A percentile compares a stretch with the other conserved stretches of the same genome.
phyloP scores from a whole-genome alignment of 2,329 filamentous ascomycete genomes.

The Clonostachys rosea region DNA sequence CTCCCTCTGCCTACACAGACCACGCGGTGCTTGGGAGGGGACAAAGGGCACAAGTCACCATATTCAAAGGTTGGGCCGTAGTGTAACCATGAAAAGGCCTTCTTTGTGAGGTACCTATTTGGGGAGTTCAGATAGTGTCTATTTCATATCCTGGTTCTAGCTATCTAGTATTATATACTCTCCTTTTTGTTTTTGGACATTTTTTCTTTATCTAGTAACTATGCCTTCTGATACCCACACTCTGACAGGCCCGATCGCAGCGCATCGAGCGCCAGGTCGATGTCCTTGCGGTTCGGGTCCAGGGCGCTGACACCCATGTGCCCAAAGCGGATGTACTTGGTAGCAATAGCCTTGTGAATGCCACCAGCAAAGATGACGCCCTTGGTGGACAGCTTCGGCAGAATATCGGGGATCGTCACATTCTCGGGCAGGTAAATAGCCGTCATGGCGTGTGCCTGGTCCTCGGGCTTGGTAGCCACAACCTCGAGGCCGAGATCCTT shows the following conservation, averaged over 20 bases:
- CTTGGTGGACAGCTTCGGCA: constrained; percentile 80
- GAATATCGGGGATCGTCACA: constrained; percentile 73
- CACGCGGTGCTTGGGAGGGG: too few species aligned
- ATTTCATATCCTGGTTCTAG: neutral
- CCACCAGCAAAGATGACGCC: constrained; percentile 93
- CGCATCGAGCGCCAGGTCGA: constrained; percentile 78
- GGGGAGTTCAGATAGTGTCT: too few species aligned
- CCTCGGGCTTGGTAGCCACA: constrained; percentile 76
- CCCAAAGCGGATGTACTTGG: constrained; percentile 91
- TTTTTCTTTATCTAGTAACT: constrained; percentile 1
- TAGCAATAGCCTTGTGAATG: constrained; percentile 90
- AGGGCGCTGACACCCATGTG: constrained; percentile 94
- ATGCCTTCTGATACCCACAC: constrained; percentile 56
- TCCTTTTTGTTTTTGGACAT: neutral
- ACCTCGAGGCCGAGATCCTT: constrained; percentile 80
- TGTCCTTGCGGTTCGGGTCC: constrained; percentile 72
- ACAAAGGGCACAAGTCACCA: too few species aligned
- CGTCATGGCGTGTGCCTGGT: constrained; percentile 97
- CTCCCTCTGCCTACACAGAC: too few species aligned
- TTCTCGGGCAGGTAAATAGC: constrained; percentile 91
- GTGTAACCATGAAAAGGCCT: too few species aligned
- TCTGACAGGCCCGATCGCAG: constrained; percentile 72
- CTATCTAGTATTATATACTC: neutral
- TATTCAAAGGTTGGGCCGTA: too few species aligned
- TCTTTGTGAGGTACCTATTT: too few species aligned